Evolutionary conservation across 148 eudicot genomes (phyloP).

Genomic region (Euryodendron excelsum): DNA sequence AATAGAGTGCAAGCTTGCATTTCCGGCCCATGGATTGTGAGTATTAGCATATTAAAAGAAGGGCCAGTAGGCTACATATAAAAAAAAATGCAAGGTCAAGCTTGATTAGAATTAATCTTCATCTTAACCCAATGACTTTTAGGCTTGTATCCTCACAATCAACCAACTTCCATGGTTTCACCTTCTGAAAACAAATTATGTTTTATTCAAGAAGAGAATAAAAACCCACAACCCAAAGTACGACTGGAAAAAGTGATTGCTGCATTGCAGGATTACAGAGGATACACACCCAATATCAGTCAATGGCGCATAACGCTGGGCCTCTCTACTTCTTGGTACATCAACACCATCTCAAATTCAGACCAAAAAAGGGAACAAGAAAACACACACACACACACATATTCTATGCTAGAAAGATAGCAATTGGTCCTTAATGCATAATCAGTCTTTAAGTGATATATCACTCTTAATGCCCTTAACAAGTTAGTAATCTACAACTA

Average conservation of each 20-base stretch:
- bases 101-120: background rate
- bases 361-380: too few species aligned
- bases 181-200: background rate
- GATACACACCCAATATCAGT: too few species aligned
- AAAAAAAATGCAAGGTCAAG: constrained; percentile 1
- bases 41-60: background rate
- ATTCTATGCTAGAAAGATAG: too few species aligned
- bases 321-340: too few species aligned
- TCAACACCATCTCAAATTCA: too few species aligned
- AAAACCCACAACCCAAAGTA: too few species aligned
- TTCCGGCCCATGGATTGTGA: background rate
- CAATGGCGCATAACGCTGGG: too few species aligned
- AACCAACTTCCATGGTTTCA: background rate
- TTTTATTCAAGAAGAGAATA: background rate
- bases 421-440: too few species aligned
- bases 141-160: background rate
- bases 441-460: background rate
- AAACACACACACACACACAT: too few species aligned
- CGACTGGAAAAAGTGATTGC: too few species aligned
- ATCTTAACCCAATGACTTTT: background rate
- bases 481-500: background rate
- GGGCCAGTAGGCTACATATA: background rate
- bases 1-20: background rate
- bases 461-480: background rate
- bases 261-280: too few species aligned